Base-by-base conservation (phyloP, 257 asterid genomes). In the Cynanchum wilfordii region DNA sequence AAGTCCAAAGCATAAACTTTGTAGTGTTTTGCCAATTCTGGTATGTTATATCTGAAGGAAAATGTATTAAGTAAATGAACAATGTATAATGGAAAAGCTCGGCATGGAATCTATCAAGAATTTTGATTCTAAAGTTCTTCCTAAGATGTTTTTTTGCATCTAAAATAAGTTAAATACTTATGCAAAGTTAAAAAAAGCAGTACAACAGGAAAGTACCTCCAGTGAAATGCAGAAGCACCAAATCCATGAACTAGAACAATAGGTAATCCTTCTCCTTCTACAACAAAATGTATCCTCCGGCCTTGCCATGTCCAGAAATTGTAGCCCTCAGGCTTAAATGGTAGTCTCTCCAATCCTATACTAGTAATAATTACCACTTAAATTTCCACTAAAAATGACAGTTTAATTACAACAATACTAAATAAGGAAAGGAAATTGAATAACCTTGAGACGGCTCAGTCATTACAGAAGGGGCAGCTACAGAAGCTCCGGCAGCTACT, bases 191-290 rank as follows among this genome's bases (percentile, higher is more conserved):
- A 36, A 67, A 15, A n/a, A n/a, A n/a, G 24, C 65, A 33, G 25
- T 72, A 67, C 36, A 7, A 47, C 59, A 74, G 68, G 68, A 38
- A 33, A 64, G 42, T 75, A 93, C 98, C 98, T 93, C 98, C 98
- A 93, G 66, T 93, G 98, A 80, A 81, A 93, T 27, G 98, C 96
- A 76, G 98, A 93, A 87, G 97, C 97, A 42, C 98, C 98, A 80
- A 93, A 93, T 0, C 98, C 98, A 84, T 93, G 98, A 86, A 93
- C 87, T 29, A 91, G 88, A 82, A 93, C 93, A 78, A 93, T 79
- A 54, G 98, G 96, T 59, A 50, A 45, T 2, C 98, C 98, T 74
- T 93, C 96, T 73, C 98, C 98, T 87, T 93, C 87, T 56, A 82
- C 97, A 27, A 93, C 96, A 80, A 91, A 93, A 78, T 93, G 98